Conservation (phyloP, 1,139 yeast species). For the Yamadazyma songkhlaensis region DNA sequence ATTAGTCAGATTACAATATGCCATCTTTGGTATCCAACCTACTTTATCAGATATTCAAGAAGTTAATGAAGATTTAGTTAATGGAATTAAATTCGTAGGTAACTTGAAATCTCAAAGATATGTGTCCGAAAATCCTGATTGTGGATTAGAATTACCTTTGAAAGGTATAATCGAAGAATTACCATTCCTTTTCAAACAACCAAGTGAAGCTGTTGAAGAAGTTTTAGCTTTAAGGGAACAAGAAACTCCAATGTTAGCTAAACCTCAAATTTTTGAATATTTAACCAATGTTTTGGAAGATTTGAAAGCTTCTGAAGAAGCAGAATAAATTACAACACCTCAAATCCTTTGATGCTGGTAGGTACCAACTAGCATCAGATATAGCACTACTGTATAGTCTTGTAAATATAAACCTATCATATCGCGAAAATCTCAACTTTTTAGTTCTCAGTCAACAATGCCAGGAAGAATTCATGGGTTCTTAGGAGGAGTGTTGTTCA, state of each 20-base stretch:
- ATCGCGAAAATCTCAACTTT: neutral
- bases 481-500: constrained; percentile 62
- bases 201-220: constrained; percentile 53
- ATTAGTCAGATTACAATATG: constrained; percentile 73
- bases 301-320: neutral
- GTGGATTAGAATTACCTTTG: constrained; percentile 27
- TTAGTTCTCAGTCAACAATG: neutral
- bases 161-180: constrained; percentile 42
- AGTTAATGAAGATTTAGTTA: constrained; percentile 51
- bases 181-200: constrained; percentile 42
- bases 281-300: constrained; percentile 31
- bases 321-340: too few species aligned
- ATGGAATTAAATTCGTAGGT: constrained; percentile 68
- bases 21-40: constrained; percentile 73
- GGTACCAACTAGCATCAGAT: neutral
- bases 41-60: constrained; percentile 51
- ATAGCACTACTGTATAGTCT: neutral
- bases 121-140: constrained; percentile 19
- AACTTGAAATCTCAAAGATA: constrained; percentile 53
- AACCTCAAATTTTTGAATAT: constrained; percentile 43
- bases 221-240: constrained; percentile 42
- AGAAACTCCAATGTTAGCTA: constrained; percentile 29
- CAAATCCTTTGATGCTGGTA: too few species aligned
- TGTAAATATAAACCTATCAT: constrained; percentile 1
- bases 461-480: constrained; percentile 67